Base-by-base conservation (phyloP, 345 rosid genomes). In the Isatis tinctoria region DNA sequence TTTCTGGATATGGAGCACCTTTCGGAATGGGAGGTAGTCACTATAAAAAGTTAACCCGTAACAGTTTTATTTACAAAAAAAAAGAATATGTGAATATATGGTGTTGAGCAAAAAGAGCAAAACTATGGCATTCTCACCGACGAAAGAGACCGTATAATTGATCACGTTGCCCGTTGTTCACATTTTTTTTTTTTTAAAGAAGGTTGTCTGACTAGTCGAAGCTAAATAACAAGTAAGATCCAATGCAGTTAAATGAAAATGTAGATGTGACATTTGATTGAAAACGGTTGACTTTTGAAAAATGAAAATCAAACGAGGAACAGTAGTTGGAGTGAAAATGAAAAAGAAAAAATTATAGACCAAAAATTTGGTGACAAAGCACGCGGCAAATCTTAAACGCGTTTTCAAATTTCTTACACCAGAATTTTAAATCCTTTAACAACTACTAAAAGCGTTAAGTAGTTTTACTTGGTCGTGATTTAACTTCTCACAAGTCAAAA, bases 381-480 rank as follows among this genome's bases (percentile, higher is more conserved):
- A 58, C 45, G 45, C 65, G 44, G 33, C 24, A 58, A 43, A 69
- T 69, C 47, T 70, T 45, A 18, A 35, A 70, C 67, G 74, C 74
- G 58, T 49, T 61, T 47, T 0, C 5, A n/a, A 37, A n/a, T 14
- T 7, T 5, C 16, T 26, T 18, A 35, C 10, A 26, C 49, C 26
- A 22, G 11, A 30, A 54, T 60, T 60, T 36, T 10, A 44, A 43
- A 62, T 44, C 57, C 41, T 2, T 12, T 9, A 59, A 48, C 18
- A 30, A 18, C 53, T 49, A 22, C 12, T 8, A 10, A 18, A 20
- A 18, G 37, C 33, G 4, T 44, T 14, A 32, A 22, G 11, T 32
- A 20, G 70, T 22, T 64, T 63, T 73, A 73, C 71, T 49, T 24
- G 33, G 78, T 58, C 78, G 33, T 74, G 67, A 35, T 57, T 9